phyloP scores from a whole-genome alignment of 352 stramenopile genomes.

The Globisporangium alternatum region DNA sequence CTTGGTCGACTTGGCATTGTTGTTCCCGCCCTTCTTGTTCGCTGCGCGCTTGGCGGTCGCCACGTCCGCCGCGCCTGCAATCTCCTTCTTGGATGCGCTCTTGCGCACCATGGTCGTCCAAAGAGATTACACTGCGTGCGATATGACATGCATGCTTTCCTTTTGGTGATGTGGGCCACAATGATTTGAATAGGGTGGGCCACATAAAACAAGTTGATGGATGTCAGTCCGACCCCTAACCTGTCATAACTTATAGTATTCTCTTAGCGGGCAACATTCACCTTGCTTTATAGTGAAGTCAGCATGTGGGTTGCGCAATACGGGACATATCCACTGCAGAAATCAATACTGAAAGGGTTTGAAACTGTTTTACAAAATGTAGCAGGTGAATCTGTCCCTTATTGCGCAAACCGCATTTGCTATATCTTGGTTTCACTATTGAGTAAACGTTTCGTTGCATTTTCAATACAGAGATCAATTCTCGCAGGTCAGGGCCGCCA shows the following conservation, averaged over 20 bases:
- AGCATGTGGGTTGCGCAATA: neutral
- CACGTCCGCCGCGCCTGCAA: neutral
- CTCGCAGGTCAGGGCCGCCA: neutral
- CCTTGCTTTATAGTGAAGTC: neutral
- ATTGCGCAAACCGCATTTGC: neutral
- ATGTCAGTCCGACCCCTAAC: neutral
- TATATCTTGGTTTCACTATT: neutral
- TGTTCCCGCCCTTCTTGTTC: neutral
- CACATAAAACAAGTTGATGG: neutral
- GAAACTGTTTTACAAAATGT: slow-evolving; percentile 12
- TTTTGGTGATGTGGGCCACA: neutral
- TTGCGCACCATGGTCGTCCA: slow-evolving; percentile 20
- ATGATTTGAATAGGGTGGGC: neutral
- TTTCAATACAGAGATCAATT: neutral
- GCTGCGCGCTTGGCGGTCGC: slow-evolving; percentile 1
- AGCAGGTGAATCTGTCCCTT: neutral
- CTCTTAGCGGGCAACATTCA: neutral
- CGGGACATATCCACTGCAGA: neutral
- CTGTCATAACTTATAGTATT: neutral
- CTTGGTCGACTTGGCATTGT: slow-evolving; percentile 8
- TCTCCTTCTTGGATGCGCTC: slow-evolving; percentile 12
- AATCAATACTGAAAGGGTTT: slow-evolving; percentile 29
- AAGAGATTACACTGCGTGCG: neutral
- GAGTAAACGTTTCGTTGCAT: neutral
- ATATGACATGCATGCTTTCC: neutral